Base-by-base conservation (phyloP, 2,329 filamentous ascomycete species). In the Pestalotiopsis sp. region DNA sequence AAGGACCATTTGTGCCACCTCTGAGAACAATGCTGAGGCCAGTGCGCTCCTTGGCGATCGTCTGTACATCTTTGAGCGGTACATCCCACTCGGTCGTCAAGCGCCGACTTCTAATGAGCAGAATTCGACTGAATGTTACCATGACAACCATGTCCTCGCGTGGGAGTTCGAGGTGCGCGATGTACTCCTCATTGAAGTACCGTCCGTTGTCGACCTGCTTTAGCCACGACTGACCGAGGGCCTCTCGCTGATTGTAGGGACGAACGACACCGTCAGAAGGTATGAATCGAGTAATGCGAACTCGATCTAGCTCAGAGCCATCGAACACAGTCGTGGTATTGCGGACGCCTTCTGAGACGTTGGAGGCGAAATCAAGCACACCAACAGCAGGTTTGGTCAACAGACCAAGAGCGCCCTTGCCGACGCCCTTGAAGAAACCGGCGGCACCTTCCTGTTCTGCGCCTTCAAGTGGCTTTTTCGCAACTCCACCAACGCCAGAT, bases 301-400 rank as follows among this genome's bases (percentile, higher is more conserved):
- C 94, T 63, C 96, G 94, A 75, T 99, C 97, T 6, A 99, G 90
- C 66, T 97, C 96, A 69, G 95, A 92, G 31, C 93, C 93, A 77
- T 99, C 96, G 79, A 99, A 99, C 23, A 99, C 96, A 0, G 96
- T 99, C 1, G 97, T 99, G 0, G 96, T 99, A 82, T 99, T 99
- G 76, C 96, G 94, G 67, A 99, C 97, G 66, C 96, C 96, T 82
- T 99, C 96, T 31, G 94, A 95, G 73, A 99, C 92, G 79, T 98
- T 98, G 77, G 94, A 97, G 0, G 97, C 96, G 76, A 99, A 91
- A 81, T 99, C 96, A 73, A 99, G 94, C 25, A 97, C 94, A 68
- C 97, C 96, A 69, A 99, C 97, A 6, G 95, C 94, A 2, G 97
- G 95, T 80, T 99, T 99, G 11, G 96, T 99, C 1, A 95, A 94